Conservation (phyloP, 2,329 filamentous ascomycete genomes). For the Diaporthe citriasiana region DNA sequence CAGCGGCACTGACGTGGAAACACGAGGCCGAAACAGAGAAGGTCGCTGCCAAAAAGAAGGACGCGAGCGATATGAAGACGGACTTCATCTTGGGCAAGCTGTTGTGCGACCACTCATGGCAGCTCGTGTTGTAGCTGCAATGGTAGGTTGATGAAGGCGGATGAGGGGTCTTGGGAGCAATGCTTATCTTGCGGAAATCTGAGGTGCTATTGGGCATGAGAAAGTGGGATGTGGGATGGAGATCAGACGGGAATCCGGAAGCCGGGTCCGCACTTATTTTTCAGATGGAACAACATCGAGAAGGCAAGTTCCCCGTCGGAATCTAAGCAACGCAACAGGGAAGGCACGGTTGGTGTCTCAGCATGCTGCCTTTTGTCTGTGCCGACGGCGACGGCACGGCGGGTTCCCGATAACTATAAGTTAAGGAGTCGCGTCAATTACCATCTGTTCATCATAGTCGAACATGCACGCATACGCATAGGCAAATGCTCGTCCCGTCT, state of each 20-base stretch:
- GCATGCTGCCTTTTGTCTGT: slow-evolving; percentile 4
- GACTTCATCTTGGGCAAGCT: slow-evolving; percentile 2
- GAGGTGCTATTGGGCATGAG: slow-evolving; percentile 24
- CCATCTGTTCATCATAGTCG: not conserved
- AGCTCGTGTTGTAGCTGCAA: not conserved
- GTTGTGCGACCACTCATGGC: not conserved
- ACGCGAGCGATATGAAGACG: slow-evolving; percentile 1
- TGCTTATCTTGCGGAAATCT: slow-evolving; percentile 7
- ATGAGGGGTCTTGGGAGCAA: slow-evolving; percentile 23
- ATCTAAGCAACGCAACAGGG: not conserved
- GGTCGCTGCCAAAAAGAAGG: not conserved
- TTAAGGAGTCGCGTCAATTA: not conserved
- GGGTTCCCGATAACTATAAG: not conserved
- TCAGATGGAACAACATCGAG: slow-evolving; percentile 27
- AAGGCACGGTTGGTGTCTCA: slow-evolving; percentile 22
- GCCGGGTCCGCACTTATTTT: not conserved
- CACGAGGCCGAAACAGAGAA: not conserved
- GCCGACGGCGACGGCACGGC: slow-evolving; percentile 19
- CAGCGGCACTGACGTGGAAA: slow-evolving; percentile 12
- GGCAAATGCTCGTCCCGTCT: not conserved
- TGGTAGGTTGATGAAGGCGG: not conserved
- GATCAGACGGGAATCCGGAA: not conserved
- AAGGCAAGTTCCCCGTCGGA: slow-evolving; percentile 16
- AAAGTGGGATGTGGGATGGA: slow-evolving; percentile 1
- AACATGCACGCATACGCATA: not conserved